These are phyloP conservation scores for Maudiozyma humilis DNA, from an alignment of 1,139 yeast genomes.

Conservation along the genomic window DNA sequence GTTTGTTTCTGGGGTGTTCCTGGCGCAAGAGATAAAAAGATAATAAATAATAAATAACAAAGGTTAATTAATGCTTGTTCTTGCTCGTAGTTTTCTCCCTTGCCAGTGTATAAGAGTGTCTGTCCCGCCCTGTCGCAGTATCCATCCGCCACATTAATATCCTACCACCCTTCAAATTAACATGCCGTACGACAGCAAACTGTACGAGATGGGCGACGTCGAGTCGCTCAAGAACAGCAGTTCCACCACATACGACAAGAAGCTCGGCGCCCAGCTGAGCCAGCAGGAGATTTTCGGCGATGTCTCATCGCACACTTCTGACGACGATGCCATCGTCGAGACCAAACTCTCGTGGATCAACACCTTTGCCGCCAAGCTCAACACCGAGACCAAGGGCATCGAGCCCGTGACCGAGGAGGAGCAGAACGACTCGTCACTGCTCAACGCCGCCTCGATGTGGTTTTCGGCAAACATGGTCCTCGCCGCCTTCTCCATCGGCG, in stretches of 20 bases:
- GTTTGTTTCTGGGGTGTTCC: not conserved
- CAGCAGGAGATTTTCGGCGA: conserved; percentile 6
- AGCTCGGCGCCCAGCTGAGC: not conserved
- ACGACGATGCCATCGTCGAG: conserved; percentile 10
- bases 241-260: not conserved
- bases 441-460: conserved; percentile 86
- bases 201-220: not conserved
- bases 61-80: not conserved
- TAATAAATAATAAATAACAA: too few species aligned
- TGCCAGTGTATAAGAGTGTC: not conserved
- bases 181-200: not conserved
- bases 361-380: conserved; percentile 32
- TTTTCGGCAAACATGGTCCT: conserved; percentile 83
- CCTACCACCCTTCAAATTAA: too few species aligned
- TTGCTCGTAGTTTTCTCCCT: not conserved
- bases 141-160: too few species aligned
- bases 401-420: conserved; percentile 41
- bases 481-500: conserved; percentile 77
- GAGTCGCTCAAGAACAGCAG: conserved; percentile 4
- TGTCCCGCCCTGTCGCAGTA: too few species aligned
- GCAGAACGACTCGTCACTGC: conserved; percentile 46
- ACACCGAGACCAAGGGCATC: conserved; percentile 43
- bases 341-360: conserved; percentile 27
- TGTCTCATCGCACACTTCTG: conserved; percentile 8
- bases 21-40: not conserved